A percentile compares a stretch with the other conserved stretches of the same genome.
phyloP scores from a whole-genome alignment of 2,329 filamentous ascomycete species.

The Knoxdaviesia proteae region DNA sequence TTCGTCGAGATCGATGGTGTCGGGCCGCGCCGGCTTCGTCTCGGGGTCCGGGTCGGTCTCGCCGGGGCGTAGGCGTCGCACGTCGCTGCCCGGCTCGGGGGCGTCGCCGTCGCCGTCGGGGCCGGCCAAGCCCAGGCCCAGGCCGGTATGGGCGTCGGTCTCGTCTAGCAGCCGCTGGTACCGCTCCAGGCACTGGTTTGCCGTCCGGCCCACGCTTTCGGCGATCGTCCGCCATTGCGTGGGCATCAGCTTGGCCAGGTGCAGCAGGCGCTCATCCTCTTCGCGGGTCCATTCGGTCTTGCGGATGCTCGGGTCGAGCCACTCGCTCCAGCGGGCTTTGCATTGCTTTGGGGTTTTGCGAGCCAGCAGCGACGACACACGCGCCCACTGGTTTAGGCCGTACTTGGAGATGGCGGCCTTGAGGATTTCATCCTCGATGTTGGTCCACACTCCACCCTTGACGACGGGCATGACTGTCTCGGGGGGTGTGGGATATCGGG shows the following conservation, averaged over 20 bases:
- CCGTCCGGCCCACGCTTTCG: slow-evolving; percentile 85
- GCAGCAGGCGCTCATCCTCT: slow-evolving; percentile 91
- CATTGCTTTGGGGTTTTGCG: slow-evolving; percentile 98
- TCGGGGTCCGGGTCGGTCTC: slow-evolving; percentile 96
- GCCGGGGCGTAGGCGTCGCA: slow-evolving; percentile 69
- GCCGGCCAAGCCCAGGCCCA: slow-evolving; percentile 68
- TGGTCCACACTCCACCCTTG: slow-evolving; percentile 57
- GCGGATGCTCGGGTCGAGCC: slow-evolving; percentile 92
- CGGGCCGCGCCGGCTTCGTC: slow-evolving; percentile 82
- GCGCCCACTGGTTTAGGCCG: slow-evolving; percentile 93
- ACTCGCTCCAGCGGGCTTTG: slow-evolving; percentile 96
- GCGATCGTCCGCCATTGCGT: slow-evolving; percentile 99
- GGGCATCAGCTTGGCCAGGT: slow-evolving; percentile 94
- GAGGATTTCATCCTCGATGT: slow-evolving; percentile 84
- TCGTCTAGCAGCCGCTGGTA: slow-evolving; percentile 95
- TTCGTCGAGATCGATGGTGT: slow-evolving; percentile 95
- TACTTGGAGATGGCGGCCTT: slow-evolving; percentile 91
- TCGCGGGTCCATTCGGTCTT: slow-evolving; percentile 99
- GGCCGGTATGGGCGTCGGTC: slow-evolving; percentile 71
- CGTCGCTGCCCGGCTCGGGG: slow-evolving; percentile 81
- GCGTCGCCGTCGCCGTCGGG: slow-evolving; percentile 70
- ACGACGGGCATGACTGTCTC: slow-evolving; percentile 40
- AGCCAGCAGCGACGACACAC: slow-evolving; percentile 87
- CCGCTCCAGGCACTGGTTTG: slow-evolving; percentile 88
- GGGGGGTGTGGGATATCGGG: not conserved